phyloP scores from a whole-genome alignment of 768 basidiomycete species.

The Suillus alpinus region DNA sequence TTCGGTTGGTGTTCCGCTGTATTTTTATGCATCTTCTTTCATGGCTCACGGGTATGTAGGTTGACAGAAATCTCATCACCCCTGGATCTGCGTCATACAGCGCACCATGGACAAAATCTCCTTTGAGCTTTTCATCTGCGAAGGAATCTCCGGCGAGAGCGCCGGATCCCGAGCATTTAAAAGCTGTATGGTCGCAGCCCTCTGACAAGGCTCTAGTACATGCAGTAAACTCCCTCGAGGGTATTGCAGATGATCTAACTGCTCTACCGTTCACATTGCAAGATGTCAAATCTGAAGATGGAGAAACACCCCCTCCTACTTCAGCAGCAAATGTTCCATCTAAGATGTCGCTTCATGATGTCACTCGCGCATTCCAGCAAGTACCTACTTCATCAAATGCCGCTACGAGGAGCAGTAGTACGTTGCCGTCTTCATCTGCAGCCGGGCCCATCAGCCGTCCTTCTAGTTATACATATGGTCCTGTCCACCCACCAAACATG shows the following conservation, averaged over 20 bases:
- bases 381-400: conserved; percentile 63
- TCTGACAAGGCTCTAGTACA: conserved; percentile 66
- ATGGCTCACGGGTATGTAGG: conserved; percentile 27
- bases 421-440: conserved; percentile 49
- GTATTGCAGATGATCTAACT: conserved; percentile 80
- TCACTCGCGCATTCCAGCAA: conserved; percentile 84
- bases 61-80: conserved; percentile 45
- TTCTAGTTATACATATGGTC: conserved; percentile 29
- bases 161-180: conserved; percentile 82
- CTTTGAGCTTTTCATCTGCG: conserved; percentile 44
- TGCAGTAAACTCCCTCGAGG: conserved; percentile 77
- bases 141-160: conserved; percentile 69
- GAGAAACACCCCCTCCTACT: conserved; percentile 71
- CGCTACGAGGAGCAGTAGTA: conserved; percentile 42
- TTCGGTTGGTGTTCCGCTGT: conserved; percentile 39
- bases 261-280: conserved; percentile 77
- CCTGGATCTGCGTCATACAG: conserved; percentile 38
- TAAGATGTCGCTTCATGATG: conserved; percentile 78
- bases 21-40: conserved; percentile 1
- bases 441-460: conserved; percentile 29
- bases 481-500: conserved; percentile 42
- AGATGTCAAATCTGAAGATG: conserved; percentile 85
- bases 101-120: conserved; percentile 52
- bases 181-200: conserved; percentile 80
- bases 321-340: conserved; percentile 50